Percentiles rank a stretch among this genome's conserved stretches.
Conservation (phyloP, 192 early-diverging fungal genomes). For the Gorgonomyces haynaldii region DNA sequence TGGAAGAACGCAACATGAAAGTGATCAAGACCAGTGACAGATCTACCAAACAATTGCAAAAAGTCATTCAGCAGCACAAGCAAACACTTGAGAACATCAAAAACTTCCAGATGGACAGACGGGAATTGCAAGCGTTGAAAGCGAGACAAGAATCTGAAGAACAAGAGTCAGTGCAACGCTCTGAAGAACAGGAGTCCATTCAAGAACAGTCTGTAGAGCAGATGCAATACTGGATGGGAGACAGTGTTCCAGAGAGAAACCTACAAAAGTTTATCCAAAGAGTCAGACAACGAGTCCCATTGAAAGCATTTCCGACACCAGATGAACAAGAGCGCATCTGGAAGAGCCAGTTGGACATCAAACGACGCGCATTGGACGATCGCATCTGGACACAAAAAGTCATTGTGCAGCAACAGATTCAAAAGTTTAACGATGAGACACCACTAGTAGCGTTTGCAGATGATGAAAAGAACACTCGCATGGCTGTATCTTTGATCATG, state of each 20-base stretch:
- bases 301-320: background rate
- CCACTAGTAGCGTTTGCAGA: background rate
- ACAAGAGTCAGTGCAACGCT: background rate
- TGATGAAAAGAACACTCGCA: background rate
- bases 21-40: no score
- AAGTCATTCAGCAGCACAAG: no score
- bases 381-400: slow-evolving; percentile 7
- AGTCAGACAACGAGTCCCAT: background rate
- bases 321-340: background rate
- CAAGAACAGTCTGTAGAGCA: background rate
- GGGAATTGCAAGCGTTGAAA: no score
- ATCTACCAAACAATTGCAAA: no score
- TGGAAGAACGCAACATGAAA: no score
- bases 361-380: background rate
- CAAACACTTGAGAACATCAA: no score
- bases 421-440: background rate
- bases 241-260: slow-evolving; percentile 5
- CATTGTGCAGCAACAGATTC: background rate
- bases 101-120: no score
- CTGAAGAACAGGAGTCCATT: background rate
- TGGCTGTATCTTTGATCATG: background rate
- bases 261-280: slow-evolving; percentile 1
- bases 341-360: background rate
- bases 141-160: background rate
- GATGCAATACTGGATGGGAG: background rate